phyloP scores from a whole-genome alignment of 106 monocot species.

The Acorus calamus region DNA sequence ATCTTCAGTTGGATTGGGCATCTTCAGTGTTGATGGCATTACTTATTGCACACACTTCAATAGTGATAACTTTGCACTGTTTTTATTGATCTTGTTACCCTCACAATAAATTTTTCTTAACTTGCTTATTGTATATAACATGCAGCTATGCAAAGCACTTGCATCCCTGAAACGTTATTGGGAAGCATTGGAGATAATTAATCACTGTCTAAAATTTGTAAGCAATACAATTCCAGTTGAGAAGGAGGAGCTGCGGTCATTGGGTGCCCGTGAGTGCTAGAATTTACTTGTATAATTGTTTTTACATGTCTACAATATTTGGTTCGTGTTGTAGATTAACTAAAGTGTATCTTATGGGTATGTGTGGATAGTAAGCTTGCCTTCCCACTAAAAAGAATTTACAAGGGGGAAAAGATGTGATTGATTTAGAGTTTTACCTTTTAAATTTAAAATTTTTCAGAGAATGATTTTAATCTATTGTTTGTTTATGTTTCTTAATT shows the following conservation, averaged over 20 bases:
- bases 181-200: constrained; percentile 73
- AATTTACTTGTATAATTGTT: not conserved
- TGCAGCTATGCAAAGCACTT: constrained; percentile 73
- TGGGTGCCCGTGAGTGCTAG: constrained; percentile 70
- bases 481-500: not conserved
- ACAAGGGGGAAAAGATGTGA: no score
- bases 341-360: no score
- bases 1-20: no score
- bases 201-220: constrained; percentile 33
- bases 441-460: constrained; percentile 5
- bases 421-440: not conserved
- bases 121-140: not conserved
- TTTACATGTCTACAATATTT: not conserved
- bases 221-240: constrained; percentile 33
- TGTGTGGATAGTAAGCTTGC: no score
- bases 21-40: no score
- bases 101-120: not conserved
- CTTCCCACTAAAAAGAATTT: no score
- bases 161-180: constrained; percentile 46
- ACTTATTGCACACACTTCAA: no score
- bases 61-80: no score
- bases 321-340: no score
- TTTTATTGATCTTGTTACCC: no score
- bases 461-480: not conserved
- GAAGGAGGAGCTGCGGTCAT: constrained; percentile 61